These are phyloP conservation scores for Aspergillus ochraceus DNA, from an alignment of 2,329 filamentous ascomycete genomes.

Conservation along the genomic window DNA sequence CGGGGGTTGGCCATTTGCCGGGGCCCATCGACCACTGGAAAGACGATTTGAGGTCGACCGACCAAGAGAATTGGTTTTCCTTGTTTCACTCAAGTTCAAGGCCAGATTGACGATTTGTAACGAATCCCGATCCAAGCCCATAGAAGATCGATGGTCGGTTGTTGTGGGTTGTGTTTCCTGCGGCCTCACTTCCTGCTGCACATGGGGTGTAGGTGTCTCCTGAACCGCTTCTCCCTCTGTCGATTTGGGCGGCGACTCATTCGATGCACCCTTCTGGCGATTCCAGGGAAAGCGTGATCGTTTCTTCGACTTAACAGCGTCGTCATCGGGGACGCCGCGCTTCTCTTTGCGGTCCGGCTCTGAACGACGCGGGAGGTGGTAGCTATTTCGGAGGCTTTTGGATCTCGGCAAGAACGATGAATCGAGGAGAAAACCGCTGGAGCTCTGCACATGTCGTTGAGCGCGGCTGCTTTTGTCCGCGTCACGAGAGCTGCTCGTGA, in stretches of 20 bases:
- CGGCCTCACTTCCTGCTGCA: constrained; percentile 13
- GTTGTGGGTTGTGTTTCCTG: constrained; percentile 13
- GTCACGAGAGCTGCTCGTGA: constrained; percentile 38
- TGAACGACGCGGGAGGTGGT: constrained; percentile 25
- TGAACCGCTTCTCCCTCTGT: constrained; percentile 10
- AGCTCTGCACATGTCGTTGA: constrained; percentile 31
- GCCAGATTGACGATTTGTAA: constrained; percentile 92
- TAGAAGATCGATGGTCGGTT: constrained; percentile 17
- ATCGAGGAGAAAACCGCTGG: constrained; percentile 50
- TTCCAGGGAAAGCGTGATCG: constrained; percentile 36
- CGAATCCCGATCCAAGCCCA: constrained; percentile 68
- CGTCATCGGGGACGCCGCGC: constrained; percentile 37
- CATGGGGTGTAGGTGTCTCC: constrained; percentile 11
- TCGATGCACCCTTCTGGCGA: constrained; percentile 33
- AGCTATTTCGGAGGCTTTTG: constrained; percentile 25
- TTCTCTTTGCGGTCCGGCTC: constrained; percentile 40
- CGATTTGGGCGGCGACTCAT: constrained; percentile 26
- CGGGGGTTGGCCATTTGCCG: constrained; percentile 24
- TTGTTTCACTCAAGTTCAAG: constrained; percentile 77
- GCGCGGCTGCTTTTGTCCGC: constrained; percentile 26
- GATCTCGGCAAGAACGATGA: constrained; percentile 33
- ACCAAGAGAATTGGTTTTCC: constrained; percentile 62
- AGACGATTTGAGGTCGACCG: constrained; percentile 52
- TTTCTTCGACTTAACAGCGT: constrained; percentile 33
- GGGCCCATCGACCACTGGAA: constrained; percentile 40